A percentile compares a stretch with the other conserved stretches of the same genome.
Evolutionary conservation across 129 eudicot genomes (phyloP).

Genomic region (Tagetes patula): DNA sequence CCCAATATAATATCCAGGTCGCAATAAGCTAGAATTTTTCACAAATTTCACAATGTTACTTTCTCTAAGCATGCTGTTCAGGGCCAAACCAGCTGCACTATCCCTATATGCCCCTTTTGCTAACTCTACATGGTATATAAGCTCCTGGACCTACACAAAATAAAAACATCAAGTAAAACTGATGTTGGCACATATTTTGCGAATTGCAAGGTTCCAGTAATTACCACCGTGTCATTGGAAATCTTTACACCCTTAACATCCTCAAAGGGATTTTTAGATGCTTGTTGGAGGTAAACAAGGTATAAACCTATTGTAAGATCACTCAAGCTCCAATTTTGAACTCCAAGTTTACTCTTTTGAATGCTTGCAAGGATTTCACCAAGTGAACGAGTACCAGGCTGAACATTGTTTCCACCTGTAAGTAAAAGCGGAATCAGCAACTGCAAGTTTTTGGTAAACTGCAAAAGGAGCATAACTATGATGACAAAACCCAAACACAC

Average conservation of each 20-base stretch:
- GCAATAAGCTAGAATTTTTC: conserved; percentile 63
- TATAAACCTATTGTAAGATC: conserved; percentile 94
- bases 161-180: background rate
- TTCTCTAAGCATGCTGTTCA: conserved; percentile 90
- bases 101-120: conserved; percentile 86
- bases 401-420: conserved; percentile 47
- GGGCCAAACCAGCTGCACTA: conserved; percentile 58
- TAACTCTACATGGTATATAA: conserved; percentile 80
- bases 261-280: conserved; percentile 63
- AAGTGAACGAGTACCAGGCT: conserved; percentile 66
- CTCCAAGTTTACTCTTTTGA: conserved; percentile 81
- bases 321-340: conserved; percentile 91
- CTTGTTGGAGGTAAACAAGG: conserved; percentile 88
- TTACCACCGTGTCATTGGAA: conserved; percentile 72
- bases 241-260: conserved; percentile 80
- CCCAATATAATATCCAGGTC: conserved; percentile 91
- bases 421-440: conserved; percentile 12
- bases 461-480: conserved; percentile 12
- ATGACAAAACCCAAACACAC: background rate
- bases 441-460: background rate
- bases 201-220: conserved; percentile 22
- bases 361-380: conserved; percentile 79
- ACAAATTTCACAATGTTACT: conserved; percentile 78
- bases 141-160: conserved; percentile 66
- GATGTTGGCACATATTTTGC: background rate